Evolutionary conservation across 176 grass and related monocot genomes (phyloP), one percentile per base, ranked within the genome.

Genomic region (Oryza nivara): DNA sequence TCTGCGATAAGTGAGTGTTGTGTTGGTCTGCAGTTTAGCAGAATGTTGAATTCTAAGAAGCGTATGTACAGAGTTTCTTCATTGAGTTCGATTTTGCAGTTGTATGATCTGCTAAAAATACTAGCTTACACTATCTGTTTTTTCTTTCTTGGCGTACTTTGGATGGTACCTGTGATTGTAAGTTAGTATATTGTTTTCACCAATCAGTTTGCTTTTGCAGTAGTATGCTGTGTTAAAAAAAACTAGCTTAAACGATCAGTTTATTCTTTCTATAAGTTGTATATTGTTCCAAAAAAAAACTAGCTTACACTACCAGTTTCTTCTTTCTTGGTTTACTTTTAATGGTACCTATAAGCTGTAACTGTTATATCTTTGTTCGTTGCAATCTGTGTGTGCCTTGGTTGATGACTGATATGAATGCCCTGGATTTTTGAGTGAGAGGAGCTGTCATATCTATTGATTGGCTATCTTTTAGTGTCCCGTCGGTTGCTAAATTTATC

Each of bases 361-460:
- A 9, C 8, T 46, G 23, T 17, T 67, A 75, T 17, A 1, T 56
- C 35, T 75, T 85, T 44, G 32, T 80, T 81, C 19, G 6, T 16
- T 58, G 20, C 47, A 75, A 68, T 80, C 22, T 58, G 23, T 15
- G 45, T 58, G 52, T 75, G 32, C 63, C 38, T 35, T 48, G 17
- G 15, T 76, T 58, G 32, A 14, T 89, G 17, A 75, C 15, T 69
- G 76, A 47, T 73, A 30, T 43, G 48, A 81, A 70, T 52, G 65
- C 10, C 11, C 17, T 58, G 16, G 19, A 19, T 58, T 58, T 85
- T 75, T 40, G 41, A 72, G 58, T 56, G 34, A 66, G 79, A 68
- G 28, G 4, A 70, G 80, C 5, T 22, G 20, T 38, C 23, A 70
- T 58, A 34, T 16, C 22, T 54, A 58, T 58, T 30, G 32, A 52